These are phyloP conservation scores for Nelumbo lutea DNA, from an alignment of 164 flowering plant species.

Conservation along the genomic window DNA sequence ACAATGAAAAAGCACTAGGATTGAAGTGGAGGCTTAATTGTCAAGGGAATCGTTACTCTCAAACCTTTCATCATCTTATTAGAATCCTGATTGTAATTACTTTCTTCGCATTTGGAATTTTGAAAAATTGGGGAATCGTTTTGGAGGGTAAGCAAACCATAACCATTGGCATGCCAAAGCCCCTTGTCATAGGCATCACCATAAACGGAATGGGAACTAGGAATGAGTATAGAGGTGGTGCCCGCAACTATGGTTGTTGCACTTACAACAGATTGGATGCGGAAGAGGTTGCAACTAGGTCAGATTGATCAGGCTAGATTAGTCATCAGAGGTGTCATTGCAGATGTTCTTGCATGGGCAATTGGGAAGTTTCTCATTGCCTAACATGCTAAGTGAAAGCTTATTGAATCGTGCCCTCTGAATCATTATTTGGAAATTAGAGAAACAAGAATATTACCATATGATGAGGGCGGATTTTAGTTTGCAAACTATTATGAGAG, in stretches of 20 bases:
- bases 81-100: constrained; percentile 35
- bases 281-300: constrained; percentile 21
- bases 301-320: constrained; percentile 55
- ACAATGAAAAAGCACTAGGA: constrained; percentile 96
- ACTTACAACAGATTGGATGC: constrained; percentile 14
- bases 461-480: no score
- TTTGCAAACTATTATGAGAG: no score
- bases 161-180: constrained; percentile 29
- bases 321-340: constrained; percentile 60
- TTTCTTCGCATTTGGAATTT: constrained; percentile 86
- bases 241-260: constrained; percentile 6
- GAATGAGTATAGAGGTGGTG: constrained; percentile 23
- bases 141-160: constrained; percentile 28
- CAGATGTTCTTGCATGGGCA: constrained; percentile 60
- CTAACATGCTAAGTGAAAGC: not conserved
- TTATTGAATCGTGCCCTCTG: constrained; percentile 2
- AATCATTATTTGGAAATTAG: not conserved
- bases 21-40: constrained; percentile 88
- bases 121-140: constrained; percentile 76
- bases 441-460: no score
- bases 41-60: constrained; percentile 54
- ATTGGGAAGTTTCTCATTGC: constrained; percentile 19
- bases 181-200: constrained; percentile 51
- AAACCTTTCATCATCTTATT: constrained; percentile 8
- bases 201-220: constrained; percentile 44